phyloP scores from a whole-genome alignment of 371 early-diverging fungal genomes.

The Rhizopus microsporus region DNA sequence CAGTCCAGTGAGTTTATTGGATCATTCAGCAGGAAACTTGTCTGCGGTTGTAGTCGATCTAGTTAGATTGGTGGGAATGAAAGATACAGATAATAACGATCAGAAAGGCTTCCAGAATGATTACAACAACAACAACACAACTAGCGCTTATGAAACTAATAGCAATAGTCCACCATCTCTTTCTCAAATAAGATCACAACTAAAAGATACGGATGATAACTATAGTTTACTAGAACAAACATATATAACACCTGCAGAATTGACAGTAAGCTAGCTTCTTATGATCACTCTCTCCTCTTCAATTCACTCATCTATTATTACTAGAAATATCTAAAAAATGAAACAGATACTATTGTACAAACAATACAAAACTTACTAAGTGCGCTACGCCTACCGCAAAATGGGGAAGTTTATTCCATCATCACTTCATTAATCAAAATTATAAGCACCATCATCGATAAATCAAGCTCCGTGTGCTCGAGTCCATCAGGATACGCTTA shows the following conservation, averaged over 20 bases:
- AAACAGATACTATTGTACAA: conserved; percentile 86
- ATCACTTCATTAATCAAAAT: conserved; percentile 70
- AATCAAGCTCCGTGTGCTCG: conserved; percentile 44
- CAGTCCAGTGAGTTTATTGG: conserved; percentile 69
- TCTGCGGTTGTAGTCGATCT: conserved; percentile 77
- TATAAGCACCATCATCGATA: conserved; percentile 42
- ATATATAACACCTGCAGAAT: conserved; percentile 9
- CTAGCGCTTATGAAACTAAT: background rate
- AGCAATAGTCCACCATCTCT: background rate
- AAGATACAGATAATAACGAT: background rate
- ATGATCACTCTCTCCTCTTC: background rate
- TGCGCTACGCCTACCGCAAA: conserved; percentile 67
- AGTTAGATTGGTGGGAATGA: conserved; percentile 65
- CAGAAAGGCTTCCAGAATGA: no score
- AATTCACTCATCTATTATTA: background rate
- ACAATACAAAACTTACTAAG: conserved; percentile 81
- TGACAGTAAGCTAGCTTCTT: conserved; percentile 13
- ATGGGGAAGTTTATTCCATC: conserved; percentile 62
- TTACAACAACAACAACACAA: background rate
- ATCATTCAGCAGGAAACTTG: conserved; percentile 75
- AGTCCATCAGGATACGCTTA: conserved; percentile 39
- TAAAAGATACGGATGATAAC: background rate
- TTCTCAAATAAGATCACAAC: background rate
- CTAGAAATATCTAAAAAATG: conserved; percentile 73
- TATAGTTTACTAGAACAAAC: conserved; percentile 8